phyloP scores from a whole-genome alignment of 2,329 filamentous ascomycete species.

The Pleochaeta shiraiana region DNA sequence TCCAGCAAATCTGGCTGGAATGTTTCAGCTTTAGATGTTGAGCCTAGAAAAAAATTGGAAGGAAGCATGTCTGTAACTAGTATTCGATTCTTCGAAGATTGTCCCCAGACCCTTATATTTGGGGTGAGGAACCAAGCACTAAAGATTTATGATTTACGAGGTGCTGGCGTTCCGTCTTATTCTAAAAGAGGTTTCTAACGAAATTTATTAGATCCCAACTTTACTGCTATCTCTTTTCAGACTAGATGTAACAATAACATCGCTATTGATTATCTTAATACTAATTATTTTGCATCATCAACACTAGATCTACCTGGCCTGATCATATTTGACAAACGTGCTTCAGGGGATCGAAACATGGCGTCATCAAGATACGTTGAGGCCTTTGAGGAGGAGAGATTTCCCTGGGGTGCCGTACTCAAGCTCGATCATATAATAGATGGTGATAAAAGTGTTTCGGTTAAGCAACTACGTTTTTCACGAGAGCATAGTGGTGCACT shows the following conservation, averaged over 20 bases:
- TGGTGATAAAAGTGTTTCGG: conserved; percentile 30
- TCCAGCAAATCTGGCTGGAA: conserved; percentile 25
- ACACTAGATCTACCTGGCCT: conserved; percentile 52
- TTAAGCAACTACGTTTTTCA: conserved; percentile 40
- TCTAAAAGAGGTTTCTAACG: conserved; percentile 2
- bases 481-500: conserved; percentile 38
- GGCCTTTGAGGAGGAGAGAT: conserved; percentile 35
- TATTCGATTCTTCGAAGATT: conserved; percentile 60
- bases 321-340: conserved; percentile 58
- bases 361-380: conserved; percentile 33
- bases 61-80: conserved; percentile 57
- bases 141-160: conserved; percentile 57
- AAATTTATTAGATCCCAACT: conserved; percentile 24
- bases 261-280: conserved; percentile 57
- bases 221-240: conserved; percentile 34
- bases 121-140: conserved; percentile 57
- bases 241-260: conserved; percentile 50
- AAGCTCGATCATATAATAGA: conserved; percentile 35
- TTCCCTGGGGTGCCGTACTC: conserved; percentile 40
- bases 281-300: conserved; percentile 69
- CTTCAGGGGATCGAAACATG: conserved; percentile 26
- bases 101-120: conserved; percentile 51
- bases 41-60: conserved; percentile 37
- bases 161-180: conserved; percentile 22
- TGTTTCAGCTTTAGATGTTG: conserved; percentile 14